Percentiles rank a stretch among this genome's conserved stretches.
phyloP scores from a whole-genome alignment of 139 green algal genomes.

The Diplosphaera chodatii region DNA sequence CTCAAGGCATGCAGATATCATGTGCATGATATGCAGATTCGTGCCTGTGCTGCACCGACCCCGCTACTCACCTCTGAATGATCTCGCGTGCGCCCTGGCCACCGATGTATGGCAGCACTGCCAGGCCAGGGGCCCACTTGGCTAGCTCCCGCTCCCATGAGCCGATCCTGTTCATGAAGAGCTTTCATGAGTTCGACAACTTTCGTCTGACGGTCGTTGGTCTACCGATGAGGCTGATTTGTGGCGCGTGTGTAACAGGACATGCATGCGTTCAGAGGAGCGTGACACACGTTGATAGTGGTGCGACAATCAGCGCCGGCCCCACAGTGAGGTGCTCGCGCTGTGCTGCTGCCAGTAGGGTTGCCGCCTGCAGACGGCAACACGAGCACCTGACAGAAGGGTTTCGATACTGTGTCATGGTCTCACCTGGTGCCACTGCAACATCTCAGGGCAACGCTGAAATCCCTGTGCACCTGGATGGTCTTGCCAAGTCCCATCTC shows the following conservation, averaged over 20 bases:
- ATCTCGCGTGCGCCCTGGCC: not conserved
- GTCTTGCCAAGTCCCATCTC: constrained; percentile 76
- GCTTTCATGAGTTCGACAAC: no score
- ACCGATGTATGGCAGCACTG: constrained; percentile 1
- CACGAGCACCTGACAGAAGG: no score
- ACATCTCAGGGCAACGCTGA: no score
- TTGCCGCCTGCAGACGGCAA: constrained; percentile 6
- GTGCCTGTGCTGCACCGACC: no score
- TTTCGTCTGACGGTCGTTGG: no score
- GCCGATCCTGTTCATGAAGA: not conserved
- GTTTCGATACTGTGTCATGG: no score
- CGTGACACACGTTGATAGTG: constrained; percentile 1
- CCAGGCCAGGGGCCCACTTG: not conserved
- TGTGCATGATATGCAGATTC: no score
- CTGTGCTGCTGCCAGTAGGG: constrained; percentile 2
- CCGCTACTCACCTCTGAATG: not conserved
- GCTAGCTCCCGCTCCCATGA: not conserved
- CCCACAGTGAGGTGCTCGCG: not conserved
- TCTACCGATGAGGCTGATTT: no score
- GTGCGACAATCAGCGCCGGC: not conserved
- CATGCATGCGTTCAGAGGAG: no score
- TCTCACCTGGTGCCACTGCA: no score
- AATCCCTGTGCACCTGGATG: constrained; percentile 38
- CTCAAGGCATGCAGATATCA: no score
- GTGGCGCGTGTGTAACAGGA: no score